These are phyloP conservation scores for Ramaria sp. DNA, from an alignment of 768 basidiomycete genomes.

Conservation along the genomic window DNA sequence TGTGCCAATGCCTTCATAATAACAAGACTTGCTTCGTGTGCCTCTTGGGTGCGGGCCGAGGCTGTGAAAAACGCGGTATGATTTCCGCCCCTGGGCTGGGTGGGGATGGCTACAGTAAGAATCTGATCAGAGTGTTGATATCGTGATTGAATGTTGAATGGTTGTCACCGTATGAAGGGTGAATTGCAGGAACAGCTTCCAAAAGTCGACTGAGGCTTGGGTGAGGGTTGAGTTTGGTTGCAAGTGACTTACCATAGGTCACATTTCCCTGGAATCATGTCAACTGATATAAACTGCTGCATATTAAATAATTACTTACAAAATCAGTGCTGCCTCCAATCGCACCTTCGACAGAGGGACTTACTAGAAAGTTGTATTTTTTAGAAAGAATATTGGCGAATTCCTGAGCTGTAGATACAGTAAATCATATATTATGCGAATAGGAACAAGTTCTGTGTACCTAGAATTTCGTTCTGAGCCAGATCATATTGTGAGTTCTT, in stretches of 20 bases:
- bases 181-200: conserved; percentile 49
- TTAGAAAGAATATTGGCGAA: conserved; percentile 36
- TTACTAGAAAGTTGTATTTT: conserved; percentile 32
- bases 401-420: conserved; percentile 31
- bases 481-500: conserved; percentile 42
- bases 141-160: background rate
- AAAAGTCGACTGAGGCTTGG: conserved; percentile 13
- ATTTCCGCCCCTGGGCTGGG: conserved; percentile 59
- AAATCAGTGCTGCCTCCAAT: conserved; percentile 67
- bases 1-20: conserved; percentile 64
- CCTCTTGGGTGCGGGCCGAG: conserved; percentile 44
- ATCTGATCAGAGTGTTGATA: background rate
- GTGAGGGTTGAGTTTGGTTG: background rate
- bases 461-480: conserved; percentile 45
- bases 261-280: conserved; percentile 53
- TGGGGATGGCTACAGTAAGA: conserved; percentile 54
- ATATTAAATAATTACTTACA: conserved; percentile 32
- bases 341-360: conserved; percentile 17
- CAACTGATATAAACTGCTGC: background rate
- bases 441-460: conserved; percentile 18
- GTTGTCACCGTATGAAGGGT: conserved; percentile 47
- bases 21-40: conserved; percentile 58
- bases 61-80: conserved; percentile 63
- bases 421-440: background rate
- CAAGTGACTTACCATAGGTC: conserved; percentile 41